A percentile compares a stretch with the other conserved stretches of the same genome.
These are phyloP conservation scores for Niebla homalea DNA, from an alignment of 495 filamentous ascomycete genomes.

Conservation along the genomic window DNA sequence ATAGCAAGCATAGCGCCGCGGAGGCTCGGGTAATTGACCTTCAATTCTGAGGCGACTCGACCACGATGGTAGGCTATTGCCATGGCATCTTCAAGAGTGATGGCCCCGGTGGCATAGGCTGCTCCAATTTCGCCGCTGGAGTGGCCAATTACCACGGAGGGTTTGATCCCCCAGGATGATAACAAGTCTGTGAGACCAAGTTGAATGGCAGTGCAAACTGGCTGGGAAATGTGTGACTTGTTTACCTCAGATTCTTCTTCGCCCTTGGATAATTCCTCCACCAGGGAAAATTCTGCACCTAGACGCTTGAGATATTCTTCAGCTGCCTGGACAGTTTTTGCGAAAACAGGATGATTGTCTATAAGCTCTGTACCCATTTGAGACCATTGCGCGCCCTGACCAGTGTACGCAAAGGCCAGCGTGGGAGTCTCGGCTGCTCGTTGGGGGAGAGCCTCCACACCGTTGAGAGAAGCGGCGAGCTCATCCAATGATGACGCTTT, in stretches of 20 bases:
- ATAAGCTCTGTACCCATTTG: slow-evolving; percentile 36
- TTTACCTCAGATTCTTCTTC: background rate
- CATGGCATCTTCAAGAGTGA: slow-evolving; percentile 17
- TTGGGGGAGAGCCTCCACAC: slow-evolving; percentile 6
- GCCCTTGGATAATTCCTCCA: slow-evolving; percentile 8
- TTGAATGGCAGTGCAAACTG: slow-evolving; percentile 27
- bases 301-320: background rate
- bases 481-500: slow-evolving; percentile 1
- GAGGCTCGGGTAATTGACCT: background rate
- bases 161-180: slow-evolving; percentile 21
- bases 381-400: slow-evolving; percentile 41
- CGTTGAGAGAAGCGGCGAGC: background rate
- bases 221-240: slow-evolving; percentile 19
- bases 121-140: slow-evolving; percentile 32
- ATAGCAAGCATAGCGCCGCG: slow-evolving; percentile 12
- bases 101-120: slow-evolving; percentile 21
- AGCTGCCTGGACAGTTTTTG: background rate
- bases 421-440: background rate
- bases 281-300: background rate
- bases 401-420: slow-evolving; percentile 1
- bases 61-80: slow-evolving; percentile 28
- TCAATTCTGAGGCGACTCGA: slow-evolving; percentile 4
- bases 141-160: slow-evolving; percentile 25
- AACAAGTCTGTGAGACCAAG: slow-evolving; percentile 26
- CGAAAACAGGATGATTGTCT: background rate